A percentile compares a stretch with the other conserved stretches of the same genome.
These are phyloP conservation scores for Leccinum pellstonianum DNA, from an alignment of 768 basidiomycete genomes.

Conservation along the genomic window DNA sequence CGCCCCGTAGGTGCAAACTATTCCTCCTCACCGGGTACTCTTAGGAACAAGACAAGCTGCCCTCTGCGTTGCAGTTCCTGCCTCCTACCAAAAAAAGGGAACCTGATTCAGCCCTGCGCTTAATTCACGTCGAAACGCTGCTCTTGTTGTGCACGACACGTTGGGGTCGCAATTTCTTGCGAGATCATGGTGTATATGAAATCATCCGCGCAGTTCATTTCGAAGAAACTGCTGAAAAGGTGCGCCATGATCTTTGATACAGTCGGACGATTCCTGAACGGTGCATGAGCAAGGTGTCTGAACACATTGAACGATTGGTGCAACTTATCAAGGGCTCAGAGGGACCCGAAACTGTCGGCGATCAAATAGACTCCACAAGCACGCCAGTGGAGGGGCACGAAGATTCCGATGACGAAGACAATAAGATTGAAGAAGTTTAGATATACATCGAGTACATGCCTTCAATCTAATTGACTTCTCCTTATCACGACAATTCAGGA, in stretches of 20 bases:
- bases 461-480: conserved; percentile 10
- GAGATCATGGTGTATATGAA: conserved; percentile 82
- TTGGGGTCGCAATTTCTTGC: conserved; percentile 81
- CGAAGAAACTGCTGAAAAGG: conserved; percentile 77
- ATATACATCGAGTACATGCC: conserved; percentile 17
- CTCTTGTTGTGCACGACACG: conserved; percentile 86
- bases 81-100: conserved; percentile 85
- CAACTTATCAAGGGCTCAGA: conserved; percentile 82
- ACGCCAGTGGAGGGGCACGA: conserved; percentile 22
- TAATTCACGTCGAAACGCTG: conserved; percentile 87
- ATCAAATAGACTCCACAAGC: conserved; percentile 33
- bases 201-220: conserved; percentile 78
- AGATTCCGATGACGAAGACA: conserved; percentile 60
- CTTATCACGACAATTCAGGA: conserved; percentile 1
- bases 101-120: conserved; percentile 67
- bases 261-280: neutral
- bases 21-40: neutral
- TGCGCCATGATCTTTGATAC: conserved; percentile 30
- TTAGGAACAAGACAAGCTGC: conserved; percentile 88
- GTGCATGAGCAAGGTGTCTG: conserved; percentile 57
- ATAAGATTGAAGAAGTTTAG: conserved; percentile 75
- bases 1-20: neutral
- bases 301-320: conserved; percentile 87
- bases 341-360: conserved; percentile 45
- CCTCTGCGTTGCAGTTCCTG: conserved; percentile 81